Conservation (phyloP, 345 rosid species). For the Stellera chamaejasme region DNA sequence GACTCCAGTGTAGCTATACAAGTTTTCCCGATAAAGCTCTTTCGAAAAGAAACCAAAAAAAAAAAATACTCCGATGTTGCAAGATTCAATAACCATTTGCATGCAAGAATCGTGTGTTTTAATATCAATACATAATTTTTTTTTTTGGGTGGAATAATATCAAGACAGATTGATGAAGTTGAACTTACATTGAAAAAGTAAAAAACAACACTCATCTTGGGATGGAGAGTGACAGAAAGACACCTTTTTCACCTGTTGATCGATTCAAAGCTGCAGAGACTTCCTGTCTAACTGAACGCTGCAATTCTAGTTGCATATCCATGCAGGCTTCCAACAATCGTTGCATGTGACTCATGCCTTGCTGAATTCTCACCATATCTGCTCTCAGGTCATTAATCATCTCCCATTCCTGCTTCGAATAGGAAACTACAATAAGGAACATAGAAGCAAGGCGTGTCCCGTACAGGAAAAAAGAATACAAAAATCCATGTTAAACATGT, state of each 20-base stretch:
- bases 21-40: no score
- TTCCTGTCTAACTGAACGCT: slow-evolving; percentile 97
- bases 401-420: slow-evolving; percentile 83
- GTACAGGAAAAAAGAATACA: background rate
- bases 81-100: no score
- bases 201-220: background rate
- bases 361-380: slow-evolving; percentile 92
- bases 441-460: background rate
- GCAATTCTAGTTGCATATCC: slow-evolving; percentile 99
- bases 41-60: no score
- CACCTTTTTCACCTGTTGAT: slow-evolving; percentile 60
- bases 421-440: slow-evolving; percentile 9
- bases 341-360: slow-evolving; percentile 99
- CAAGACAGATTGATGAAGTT: background rate
- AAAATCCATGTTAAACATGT: slow-evolving; percentile 1
- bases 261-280: slow-evolving; percentile 96
- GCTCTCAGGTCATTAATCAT: slow-evolving; percentile 85
- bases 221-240: background rate
- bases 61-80: no score
- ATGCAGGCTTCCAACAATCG: slow-evolving; percentile 97
- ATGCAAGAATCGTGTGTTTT: no score
- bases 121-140: no score
- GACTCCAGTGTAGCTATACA: no score
- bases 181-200: no score
- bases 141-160: no score